Evolutionary conservation across 179 eudicot species (phyloP).

Genomic region (Beta corolliflora): DNA sequence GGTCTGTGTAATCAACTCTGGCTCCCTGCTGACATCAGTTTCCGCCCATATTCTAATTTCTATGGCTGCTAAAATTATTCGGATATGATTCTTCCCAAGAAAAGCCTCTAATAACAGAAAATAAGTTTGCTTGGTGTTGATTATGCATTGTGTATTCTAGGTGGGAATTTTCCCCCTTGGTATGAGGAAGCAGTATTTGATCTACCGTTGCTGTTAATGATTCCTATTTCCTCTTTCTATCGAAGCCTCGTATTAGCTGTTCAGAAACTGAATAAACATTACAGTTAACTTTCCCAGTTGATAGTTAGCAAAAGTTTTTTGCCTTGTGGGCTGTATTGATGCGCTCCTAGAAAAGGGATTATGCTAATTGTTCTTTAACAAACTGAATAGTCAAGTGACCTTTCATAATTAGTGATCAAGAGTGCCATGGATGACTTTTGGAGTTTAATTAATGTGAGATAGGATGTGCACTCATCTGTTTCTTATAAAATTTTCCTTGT

Average conservation of each 20-base stretch:
- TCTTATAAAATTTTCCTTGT: neutral
- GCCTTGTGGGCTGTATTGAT: neutral
- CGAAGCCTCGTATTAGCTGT: neutral
- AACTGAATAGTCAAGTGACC: conserved; percentile 14
- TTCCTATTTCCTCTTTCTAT: neutral
- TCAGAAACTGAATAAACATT: conserved; percentile 5
- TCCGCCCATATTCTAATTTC: conserved; percentile 27
- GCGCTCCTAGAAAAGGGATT: neutral
- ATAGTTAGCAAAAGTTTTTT: neutral
- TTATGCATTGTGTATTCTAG: conserved; percentile 27
- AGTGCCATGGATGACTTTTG: neutral
- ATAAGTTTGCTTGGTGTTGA: conserved; percentile 24
- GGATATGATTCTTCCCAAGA: conserved; percentile 34
- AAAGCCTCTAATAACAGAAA: conserved; percentile 26
- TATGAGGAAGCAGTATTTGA: neutral
- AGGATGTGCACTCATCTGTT: neutral
- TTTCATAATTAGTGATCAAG: conserved; percentile 13
- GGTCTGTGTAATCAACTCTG: conserved; percentile 27
- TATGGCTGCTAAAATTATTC: conserved; percentile 32
- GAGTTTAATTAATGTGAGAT: neutral
- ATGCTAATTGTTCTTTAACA: neutral
- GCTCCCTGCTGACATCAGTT: conserved; percentile 21
- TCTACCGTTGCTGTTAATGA: conserved; percentile 13
- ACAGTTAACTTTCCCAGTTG: neutral
- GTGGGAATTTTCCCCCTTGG: conserved; percentile 6